phyloP scores from a whole-genome alignment of 169 alveolate species.

The Eimeria necatrix region DNA sequence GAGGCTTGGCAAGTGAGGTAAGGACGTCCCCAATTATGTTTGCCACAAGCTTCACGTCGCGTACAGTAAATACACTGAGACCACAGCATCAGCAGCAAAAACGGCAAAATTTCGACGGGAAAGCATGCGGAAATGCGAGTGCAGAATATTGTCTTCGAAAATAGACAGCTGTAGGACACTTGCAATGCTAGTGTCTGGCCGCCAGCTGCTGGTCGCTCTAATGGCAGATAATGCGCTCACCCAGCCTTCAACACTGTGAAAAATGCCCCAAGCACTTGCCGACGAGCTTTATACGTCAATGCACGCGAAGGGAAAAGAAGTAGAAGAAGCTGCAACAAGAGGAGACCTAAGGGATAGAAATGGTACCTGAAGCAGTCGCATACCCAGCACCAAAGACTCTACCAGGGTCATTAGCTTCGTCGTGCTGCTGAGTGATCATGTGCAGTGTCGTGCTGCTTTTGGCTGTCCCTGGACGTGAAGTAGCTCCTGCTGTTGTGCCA shows the following conservation, averaged over 20 bases:
- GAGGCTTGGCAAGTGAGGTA: constrained; percentile 89
- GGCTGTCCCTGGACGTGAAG: not conserved
- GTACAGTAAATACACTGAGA: constrained; percentile 83
- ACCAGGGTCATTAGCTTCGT: not conserved
- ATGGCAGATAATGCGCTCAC: constrained; percentile 9
- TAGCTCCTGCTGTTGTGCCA: constrained; percentile 14
- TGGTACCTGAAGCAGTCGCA: constrained; percentile 28
- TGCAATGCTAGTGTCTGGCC: not conserved
- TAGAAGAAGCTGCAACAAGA: constrained; percentile 41
- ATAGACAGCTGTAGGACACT: not conserved
- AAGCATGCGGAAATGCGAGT: not conserved
- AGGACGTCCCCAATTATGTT: constrained; percentile 90
- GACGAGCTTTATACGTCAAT: constrained; percentile 1
- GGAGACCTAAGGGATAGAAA: constrained; percentile 30
- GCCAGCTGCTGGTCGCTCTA: not conserved
- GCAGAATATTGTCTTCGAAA: not conserved
- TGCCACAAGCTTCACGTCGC: constrained; percentile 86
- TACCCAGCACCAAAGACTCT: not conserved
- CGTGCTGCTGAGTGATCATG: not conserved
- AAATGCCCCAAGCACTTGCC: constrained; percentile 24
- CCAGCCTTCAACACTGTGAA: constrained; percentile 51
- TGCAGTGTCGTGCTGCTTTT: not conserved
- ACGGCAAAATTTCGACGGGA: not conserved
- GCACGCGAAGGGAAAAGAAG: constrained; percentile 21
- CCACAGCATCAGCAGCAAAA: constrained; percentile 26